Conservation (phyloP, 148 eudicot species). For the Fagopyrum tataricum region DNA sequence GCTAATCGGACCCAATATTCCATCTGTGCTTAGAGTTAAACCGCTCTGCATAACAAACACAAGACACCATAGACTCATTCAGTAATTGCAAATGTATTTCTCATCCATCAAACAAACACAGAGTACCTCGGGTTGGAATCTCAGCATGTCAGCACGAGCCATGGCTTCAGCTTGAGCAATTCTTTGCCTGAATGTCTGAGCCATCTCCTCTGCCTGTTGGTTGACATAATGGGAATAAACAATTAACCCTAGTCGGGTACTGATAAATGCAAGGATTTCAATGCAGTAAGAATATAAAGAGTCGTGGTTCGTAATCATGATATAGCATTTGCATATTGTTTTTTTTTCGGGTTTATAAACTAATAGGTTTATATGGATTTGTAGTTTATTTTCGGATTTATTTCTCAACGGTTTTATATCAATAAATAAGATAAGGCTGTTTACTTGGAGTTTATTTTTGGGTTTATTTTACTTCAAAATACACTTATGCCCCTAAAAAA, state of each 20-base stretch:
- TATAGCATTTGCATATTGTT: not conserved
- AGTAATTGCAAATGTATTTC: not conserved
- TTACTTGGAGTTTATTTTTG: too few species aligned
- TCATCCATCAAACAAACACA: not conserved
- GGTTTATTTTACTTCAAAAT: too few species aligned
- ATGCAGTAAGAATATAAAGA: not conserved
- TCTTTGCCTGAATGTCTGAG: conserved; percentile 94
- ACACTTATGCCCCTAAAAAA: too few species aligned
- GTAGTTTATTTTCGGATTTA: too few species aligned
- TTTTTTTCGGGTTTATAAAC: too few species aligned
- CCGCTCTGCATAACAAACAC: conserved; percentile 57
- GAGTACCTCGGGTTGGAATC: conserved; percentile 97
- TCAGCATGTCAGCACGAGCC: conserved; percentile 99
- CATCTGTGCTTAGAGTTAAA: conserved; percentile 71
- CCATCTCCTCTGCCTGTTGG: conserved; percentile 98
- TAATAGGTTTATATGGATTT: too few species aligned
- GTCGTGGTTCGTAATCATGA: not conserved
- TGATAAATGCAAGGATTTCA: not conserved
- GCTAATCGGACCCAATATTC: conserved; percentile 59
- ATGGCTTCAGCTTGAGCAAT: conserved; percentile 99
- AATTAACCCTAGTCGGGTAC: not conserved
- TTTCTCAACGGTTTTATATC: too few species aligned
- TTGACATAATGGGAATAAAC: conserved; percentile 5
- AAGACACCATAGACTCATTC: conserved; percentile 4
- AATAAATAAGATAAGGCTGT: too few species aligned